phyloP scores from a whole-genome alignment of 2,329 filamentous ascomycete genomes.

The Calonectria pseudoreteaudii region DNA sequence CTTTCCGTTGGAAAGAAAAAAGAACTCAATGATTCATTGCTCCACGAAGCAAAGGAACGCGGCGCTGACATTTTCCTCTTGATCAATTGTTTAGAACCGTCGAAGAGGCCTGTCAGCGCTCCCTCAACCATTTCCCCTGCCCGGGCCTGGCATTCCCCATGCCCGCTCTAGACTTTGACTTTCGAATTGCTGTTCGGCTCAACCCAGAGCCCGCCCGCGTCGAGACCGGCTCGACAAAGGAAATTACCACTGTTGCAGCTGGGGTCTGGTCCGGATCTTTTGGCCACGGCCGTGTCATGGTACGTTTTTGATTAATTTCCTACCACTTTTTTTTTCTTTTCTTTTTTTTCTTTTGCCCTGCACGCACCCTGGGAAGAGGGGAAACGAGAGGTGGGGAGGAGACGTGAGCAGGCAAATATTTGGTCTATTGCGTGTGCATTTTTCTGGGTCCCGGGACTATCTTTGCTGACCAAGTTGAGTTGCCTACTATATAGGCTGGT shows the following conservation, averaged over 20 bases:
- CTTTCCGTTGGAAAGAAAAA: neutral
- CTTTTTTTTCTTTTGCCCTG: no score
- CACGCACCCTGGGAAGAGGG: no score
- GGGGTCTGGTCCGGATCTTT: constrained; percentile 62
- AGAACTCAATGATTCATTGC: neutral
- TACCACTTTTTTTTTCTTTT: no score
- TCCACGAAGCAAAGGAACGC: neutral
- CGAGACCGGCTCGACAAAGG: constrained; percentile 57
- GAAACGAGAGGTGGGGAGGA: no score
- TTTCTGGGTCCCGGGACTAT: neutral
- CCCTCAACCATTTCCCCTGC: constrained; percentile 55
- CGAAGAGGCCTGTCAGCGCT: constrained; percentile 53
- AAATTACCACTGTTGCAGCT: constrained; percentile 61
- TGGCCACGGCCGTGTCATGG: constrained; percentile 60
- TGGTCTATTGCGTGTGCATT: neutral
- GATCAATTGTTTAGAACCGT: constrained; percentile 42
- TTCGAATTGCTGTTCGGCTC: constrained; percentile 61
- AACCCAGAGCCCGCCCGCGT: constrained; percentile 57
- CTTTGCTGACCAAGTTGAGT: constrained; percentile 39
- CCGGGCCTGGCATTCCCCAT: constrained; percentile 57
- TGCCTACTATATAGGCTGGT: constrained; percentile 48
- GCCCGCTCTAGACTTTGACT: constrained; percentile 61
- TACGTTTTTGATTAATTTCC: constrained; percentile 44
- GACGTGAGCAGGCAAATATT: neutral
- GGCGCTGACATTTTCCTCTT: constrained; percentile 35